These are phyloP conservation scores for Quercus aquifolioides DNA, from an alignment of 306 rosid species.

Conservation along the genomic window DNA sequence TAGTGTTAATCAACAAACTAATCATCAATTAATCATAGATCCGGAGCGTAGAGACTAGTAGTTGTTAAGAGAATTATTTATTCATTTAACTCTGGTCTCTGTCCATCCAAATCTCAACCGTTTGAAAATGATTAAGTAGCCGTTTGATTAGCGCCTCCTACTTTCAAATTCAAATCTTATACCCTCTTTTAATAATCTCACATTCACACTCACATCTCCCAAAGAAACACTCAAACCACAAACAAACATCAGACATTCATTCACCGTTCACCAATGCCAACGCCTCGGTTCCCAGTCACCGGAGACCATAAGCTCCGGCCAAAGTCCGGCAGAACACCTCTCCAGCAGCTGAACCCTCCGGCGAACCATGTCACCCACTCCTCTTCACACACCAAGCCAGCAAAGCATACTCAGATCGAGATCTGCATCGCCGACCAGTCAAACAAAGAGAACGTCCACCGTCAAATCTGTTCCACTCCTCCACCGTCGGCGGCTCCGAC, in stretches of 20 bases:
- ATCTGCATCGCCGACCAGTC: constrained; percentile 22
- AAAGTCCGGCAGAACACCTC: constrained; percentile 69
- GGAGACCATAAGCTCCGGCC: constrained; percentile 38
- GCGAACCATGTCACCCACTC: constrained; percentile 23
- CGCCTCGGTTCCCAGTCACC: constrained; percentile 33
- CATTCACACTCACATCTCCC: background rate
- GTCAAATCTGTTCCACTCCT: constrained; percentile 1
- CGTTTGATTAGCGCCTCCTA: constrained; percentile 67
- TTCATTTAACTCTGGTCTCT: too few species aligned
- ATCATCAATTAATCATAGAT: background rate
- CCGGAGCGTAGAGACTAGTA: background rate
- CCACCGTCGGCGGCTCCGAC: background rate
- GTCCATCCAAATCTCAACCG: too few species aligned
- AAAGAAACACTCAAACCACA: background rate
- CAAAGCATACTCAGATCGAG: constrained; percentile 22
- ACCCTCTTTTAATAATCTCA: background rate
- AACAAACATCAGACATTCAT: background rate
- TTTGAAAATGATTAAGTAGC: constrained; percentile 33
- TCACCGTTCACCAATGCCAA: constrained; percentile 20
- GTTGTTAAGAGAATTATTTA: too few species aligned
- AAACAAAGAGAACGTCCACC: constrained; percentile 51
- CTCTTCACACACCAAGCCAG: constrained; percentile 24
- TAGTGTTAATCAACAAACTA: too few species aligned
- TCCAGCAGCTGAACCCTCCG: constrained; percentile 56
- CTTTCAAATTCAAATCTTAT: constrained; percentile 67